Base-by-base conservation (phyloP, 2,329 filamentous ascomycete species). In the Lachnellula subtilissima region DNA sequence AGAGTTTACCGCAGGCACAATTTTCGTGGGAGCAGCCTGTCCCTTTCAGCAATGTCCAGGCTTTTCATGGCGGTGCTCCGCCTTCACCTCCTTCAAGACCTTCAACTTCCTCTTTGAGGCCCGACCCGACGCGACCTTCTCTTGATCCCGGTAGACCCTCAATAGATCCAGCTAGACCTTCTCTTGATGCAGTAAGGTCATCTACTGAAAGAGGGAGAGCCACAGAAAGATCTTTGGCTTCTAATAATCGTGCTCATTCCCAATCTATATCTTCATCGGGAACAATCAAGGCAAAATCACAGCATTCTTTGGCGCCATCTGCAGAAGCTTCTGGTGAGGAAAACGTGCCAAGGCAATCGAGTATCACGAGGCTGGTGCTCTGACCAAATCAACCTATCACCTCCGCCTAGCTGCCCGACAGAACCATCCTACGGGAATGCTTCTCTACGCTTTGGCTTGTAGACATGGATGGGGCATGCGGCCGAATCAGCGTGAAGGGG, bases 381-480 rank as follows among this genome's bases (percentile, higher is more conserved):
- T 96, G 32, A 91, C 92, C 61, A 92, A 97, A 72, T 97, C 93
- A 0, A 97, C 94, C 0, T 99, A 97, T 69, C 94, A 99, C 70
- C 80, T 99, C 46, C 88, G 94, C 36, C 83, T 96, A 57, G 94
- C 94, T 4, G 93, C 94, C 0, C 85, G 86, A 65, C 86, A 89
- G 55, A 89, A 91, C 48, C 83, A 96, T 56, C 89, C 94, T 0
- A 96, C 93, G 0, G 94, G 88, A 22, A 99, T 99, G 94, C 82
- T 99, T 12, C 79, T 97, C 35, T 99, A 97, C 71, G 94, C 93
- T 5, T 80, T 99, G 37, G 94, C 94, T 11, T 97, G 93, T 69
- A 84, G 94, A 50, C 94, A 99, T 69, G 94, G 94, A 49, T 99
- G 94, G 94, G 94, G 94, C 17, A 97, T 97, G 90, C 86, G 92